These are phyloP conservation scores for Trichocladium uniseriatum DNA, from an alignment of 495 filamentous ascomycete species.

Conservation along the genomic window DNA sequence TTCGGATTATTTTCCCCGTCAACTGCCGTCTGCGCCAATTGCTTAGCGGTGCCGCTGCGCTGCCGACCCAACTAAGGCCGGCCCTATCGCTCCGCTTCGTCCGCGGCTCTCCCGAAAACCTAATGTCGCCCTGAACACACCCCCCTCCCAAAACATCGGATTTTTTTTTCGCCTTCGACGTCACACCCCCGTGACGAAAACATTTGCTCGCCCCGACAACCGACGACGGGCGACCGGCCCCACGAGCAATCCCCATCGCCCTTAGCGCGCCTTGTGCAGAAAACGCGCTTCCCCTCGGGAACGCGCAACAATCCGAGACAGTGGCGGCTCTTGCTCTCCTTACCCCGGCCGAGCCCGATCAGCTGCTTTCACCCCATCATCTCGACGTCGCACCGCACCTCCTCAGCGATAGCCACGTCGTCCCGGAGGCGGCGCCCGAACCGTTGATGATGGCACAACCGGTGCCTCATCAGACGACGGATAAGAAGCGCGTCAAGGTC, in stretches of 20 bases:
- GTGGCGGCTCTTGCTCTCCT: conserved; percentile 41
- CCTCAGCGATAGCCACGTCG: conserved; percentile 26
- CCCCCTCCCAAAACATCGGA: conserved; percentile 2
- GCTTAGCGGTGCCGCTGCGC: neutral
- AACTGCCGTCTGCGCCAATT: neutral
- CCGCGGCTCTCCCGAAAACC: conserved; percentile 7
- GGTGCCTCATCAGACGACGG: conserved; percentile 68
- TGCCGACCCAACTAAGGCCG: neutral
- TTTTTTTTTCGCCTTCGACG: conserved; percentile 12
- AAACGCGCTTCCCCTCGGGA: conserved; percentile 22
- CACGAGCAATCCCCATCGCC: conserved; percentile 1
- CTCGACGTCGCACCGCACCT: conserved; percentile 35
- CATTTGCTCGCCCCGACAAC: neutral
- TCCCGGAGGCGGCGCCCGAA: conserved; percentile 30
- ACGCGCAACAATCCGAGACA: conserved; percentile 30
- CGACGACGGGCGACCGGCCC: conserved; percentile 1
- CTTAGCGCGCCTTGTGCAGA: neutral
- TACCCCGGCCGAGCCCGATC: conserved; percentile 34
- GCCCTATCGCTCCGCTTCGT: neutral
- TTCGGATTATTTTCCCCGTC: neutral
- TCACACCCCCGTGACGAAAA: conserved; percentile 4
- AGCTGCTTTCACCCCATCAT: conserved; percentile 37
- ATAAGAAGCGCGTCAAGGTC: conserved; percentile 96
- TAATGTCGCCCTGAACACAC: conserved; percentile 9
- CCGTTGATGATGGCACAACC: conserved; percentile 76